phyloP scores from a whole-genome alignment of 2,329 filamentous ascomycete genomes.

The Calonectria montana region DNA sequence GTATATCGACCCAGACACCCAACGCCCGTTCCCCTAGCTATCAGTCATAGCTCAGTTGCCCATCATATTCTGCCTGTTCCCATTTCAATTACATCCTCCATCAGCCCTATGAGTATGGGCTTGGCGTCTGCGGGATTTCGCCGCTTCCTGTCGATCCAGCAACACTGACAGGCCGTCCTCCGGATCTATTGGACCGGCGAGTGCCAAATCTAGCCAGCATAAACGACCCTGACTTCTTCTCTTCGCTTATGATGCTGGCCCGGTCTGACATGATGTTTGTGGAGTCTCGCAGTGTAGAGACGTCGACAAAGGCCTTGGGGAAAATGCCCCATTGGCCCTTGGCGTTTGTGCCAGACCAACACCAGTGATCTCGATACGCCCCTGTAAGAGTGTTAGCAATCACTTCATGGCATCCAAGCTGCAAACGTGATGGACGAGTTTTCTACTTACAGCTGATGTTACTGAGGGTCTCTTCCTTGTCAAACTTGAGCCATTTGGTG shows the following conservation, averaged over 20 bases:
- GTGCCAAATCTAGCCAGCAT: slow-evolving; percentile 51
- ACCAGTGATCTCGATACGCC: slow-evolving; percentile 63
- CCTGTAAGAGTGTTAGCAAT: slow-evolving; percentile 45
- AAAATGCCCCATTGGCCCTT: slow-evolving; percentile 67
- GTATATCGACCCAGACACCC: slow-evolving; percentile 30
- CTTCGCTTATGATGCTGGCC: slow-evolving; percentile 46
- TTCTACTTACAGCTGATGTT: slow-evolving; percentile 68
- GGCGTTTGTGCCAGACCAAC: slow-evolving; percentile 65
- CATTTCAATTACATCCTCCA: neutral
- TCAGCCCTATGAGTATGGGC: slow-evolving; percentile 20
- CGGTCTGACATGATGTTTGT: slow-evolving; percentile 39
- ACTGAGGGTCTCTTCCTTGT: slow-evolving; percentile 74
- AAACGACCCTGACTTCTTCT: slow-evolving; percentile 48
- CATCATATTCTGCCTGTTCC: slow-evolving; percentile 19
- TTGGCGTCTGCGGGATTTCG: slow-evolving; percentile 39
- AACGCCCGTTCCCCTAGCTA: slow-evolving; percentile 20
- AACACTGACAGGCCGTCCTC: slow-evolving; percentile 47
- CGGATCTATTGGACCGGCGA: slow-evolving; percentile 42
- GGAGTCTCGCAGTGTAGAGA: slow-evolving; percentile 55
- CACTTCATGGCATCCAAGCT: neutral
- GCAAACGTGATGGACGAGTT: neutral
- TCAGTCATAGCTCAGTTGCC: slow-evolving; percentile 11
- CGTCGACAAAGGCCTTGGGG: slow-evolving; percentile 61
- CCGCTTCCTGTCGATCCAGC: slow-evolving; percentile 48
- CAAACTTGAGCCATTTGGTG: slow-evolving; percentile 67